These are phyloP conservation scores for Sporothrix brunneoviolacea DNA, from an alignment of 2,329 filamentous ascomycete species.

Conservation along the genomic window DNA sequence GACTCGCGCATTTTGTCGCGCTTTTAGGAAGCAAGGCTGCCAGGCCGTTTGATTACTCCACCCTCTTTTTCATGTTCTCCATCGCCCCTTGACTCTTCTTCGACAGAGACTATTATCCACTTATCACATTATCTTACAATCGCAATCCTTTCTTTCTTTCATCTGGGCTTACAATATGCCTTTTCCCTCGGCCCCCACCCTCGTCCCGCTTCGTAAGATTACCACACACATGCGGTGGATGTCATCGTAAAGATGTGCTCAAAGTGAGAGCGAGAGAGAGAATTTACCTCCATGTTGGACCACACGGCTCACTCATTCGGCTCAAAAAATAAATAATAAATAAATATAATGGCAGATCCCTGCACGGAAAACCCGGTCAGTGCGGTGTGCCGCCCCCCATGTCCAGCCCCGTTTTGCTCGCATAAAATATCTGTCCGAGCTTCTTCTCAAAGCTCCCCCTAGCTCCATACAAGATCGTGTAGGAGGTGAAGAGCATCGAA, in stretches of 20 bases:
- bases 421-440: not conserved
- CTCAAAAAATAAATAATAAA: not conserved
- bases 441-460: not conserved
- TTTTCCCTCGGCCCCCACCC: not conserved
- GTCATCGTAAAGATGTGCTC: too few relatives aligned
- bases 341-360: not conserved
- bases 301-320: not conserved
- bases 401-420: too few relatives aligned
- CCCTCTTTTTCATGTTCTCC: not conserved
- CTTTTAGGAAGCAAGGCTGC: slow-evolving; percentile 1
- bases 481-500: too few relatives aligned
- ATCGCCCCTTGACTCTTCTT: not conserved
- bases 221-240: not conserved
- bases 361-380: not conserved
- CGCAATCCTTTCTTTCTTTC: not conserved
- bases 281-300: too few relatives aligned
- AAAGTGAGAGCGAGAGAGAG: too few relatives aligned
- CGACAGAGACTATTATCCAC: not conserved
- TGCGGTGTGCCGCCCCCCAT: not conserved
- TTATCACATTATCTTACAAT: not conserved
- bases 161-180: not conserved
- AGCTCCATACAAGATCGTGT: slow-evolving; percentile 1
- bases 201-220: not conserved
- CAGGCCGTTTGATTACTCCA: slow-evolving; percentile 2
- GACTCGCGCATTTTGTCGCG: slow-evolving; percentile 5